phyloP scores from a whole-genome alignment of 148 eudicot genomes.

The Fagopyrum esculentum region DNA sequence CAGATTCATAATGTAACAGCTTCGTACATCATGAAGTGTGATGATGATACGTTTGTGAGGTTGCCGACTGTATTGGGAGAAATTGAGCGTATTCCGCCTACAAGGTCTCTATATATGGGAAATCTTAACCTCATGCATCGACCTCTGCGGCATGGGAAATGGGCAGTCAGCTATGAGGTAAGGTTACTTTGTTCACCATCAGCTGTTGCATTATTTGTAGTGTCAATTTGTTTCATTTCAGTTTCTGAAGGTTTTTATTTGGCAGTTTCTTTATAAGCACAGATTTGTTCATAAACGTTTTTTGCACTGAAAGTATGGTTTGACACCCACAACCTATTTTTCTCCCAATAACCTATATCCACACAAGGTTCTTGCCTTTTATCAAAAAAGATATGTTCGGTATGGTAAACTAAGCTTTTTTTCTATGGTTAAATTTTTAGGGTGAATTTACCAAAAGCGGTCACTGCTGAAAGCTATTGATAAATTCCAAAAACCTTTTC shows the following conservation, averaged over 20 bases:
- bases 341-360: too few species aligned
- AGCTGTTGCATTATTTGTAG: not conserved
- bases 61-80: slow-evolving; percentile 66
- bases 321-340: too few species aligned
- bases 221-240: not conserved
- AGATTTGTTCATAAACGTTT: too few species aligned
- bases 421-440: too few species aligned
- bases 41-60: slow-evolving; percentile 89
- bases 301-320: too few species aligned
- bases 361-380: too few species aligned
- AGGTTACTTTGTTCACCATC: not conserved
- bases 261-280: too few species aligned
- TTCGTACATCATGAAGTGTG: slow-evolving; percentile 83
- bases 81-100: slow-evolving; percentile 47
- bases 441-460: too few species aligned
- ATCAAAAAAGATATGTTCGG: too few species aligned
- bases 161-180: slow-evolving; percentile 97
- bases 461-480: too few species aligned
- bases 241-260: not conserved
- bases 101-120: slow-evolving; percentile 78
- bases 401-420: too few species aligned
- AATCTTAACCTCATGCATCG: slow-evolving; percentile 84
- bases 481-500: too few species aligned
- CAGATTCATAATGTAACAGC: slow-evolving; percentile 79
- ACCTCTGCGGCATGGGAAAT: slow-evolving; percentile 88